Base-by-base conservation (phyloP, 108 stramenopile genomes). In the Conticribra guillardii region DNA sequence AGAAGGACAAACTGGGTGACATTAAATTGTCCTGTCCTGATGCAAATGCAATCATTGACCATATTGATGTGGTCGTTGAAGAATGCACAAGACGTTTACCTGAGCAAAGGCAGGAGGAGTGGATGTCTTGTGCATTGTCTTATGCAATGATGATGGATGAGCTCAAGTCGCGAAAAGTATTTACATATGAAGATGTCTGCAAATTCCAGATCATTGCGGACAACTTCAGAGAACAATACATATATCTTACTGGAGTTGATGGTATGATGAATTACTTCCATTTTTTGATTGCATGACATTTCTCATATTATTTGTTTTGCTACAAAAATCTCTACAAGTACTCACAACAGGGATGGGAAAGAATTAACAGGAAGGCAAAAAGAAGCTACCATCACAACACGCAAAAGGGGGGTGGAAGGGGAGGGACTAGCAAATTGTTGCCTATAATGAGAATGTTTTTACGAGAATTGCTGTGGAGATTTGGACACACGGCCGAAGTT, bases 201-300 rank as follows among this genome's bases (percentile, higher is more conserved):
- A 17, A 4, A 26, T 62, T 62, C 37, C 60, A 62, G 24, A 4
- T 19, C 5, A 22, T 44, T 34, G 60, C 17, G 14, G 60, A 62
- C 27, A 49, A 9, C 60, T 62, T 62, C 32, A 44, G 47, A 8
- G 34, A 62, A 14, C 21, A 9, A 7, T 62, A 49, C 24, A 24
- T 62, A 7, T 4, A 4, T 2, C 4, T 44, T 19, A 17, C 17
- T 23, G 60, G 60, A 14, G 3, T 4, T 4, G 37, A 65, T 11
- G 74, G 74, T 2, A 52, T 60, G 23, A 76, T 67, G 16, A 76
- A 76, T 27, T 76, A 76, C 56, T 53, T 60, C 37, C 74, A 76
- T 49, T 44, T 68, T 30, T 19, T 76, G 3, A 29, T 31, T 41
- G 24, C 68, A 5, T 67, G 74, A 2, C 74, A 76, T 51, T 16